Base-by-base conservation (phyloP, 495 filamentous ascomycete species). In the Xylaria cubensis region DNA sequence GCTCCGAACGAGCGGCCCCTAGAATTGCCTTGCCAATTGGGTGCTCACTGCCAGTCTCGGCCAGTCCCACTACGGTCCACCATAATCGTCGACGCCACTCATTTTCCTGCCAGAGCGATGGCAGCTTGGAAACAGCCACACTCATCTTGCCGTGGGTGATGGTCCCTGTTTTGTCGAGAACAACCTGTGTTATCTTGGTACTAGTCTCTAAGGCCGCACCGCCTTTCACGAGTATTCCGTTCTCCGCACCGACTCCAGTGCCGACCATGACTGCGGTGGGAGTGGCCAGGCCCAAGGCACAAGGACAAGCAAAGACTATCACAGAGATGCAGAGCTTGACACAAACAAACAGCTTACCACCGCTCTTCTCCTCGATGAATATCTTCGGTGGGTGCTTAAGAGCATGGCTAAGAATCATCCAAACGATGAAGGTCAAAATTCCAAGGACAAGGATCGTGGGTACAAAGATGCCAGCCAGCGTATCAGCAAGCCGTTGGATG, bases 121-220 rank as follows among this genome's bases (percentile, higher is more conserved):
- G 88, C 64, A 94, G 84, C 48, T 88, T 88, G 24, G 85, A 82
- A 70, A 91, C 88, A 29, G 93, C 90, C 34, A 98, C 95, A 71
- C 87, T 94, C 96, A 99, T 98, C 79, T 93, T 94, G 0, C 96
- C 96, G 68, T 94, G 90, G 0, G 96, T 99, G 74, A 99, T 85
- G 2, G 96, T 99, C 36, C 96, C 96, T 4, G 96, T 99, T 86
- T 99, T 99, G 83, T 99, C 96, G n/a, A 98, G 90, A n/a, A 99
- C 94, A 53, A 98, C 88, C 69, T 97, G 92, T 19, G 90, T 95
- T 76, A 99, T 87, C 77, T 93, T 95, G 4, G 95, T 99, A 0
- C 95, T 93, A 3, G 90, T 95, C 81, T 99, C 96, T 17, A 99
- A 85, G 36, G 95, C 94, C 50, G 94, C 95, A 36, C 96, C 96